These are phyloP conservation scores for Santalum album DNA, from an alignment of 164 flowering plant genomes.

Conservation along the genomic window DNA sequence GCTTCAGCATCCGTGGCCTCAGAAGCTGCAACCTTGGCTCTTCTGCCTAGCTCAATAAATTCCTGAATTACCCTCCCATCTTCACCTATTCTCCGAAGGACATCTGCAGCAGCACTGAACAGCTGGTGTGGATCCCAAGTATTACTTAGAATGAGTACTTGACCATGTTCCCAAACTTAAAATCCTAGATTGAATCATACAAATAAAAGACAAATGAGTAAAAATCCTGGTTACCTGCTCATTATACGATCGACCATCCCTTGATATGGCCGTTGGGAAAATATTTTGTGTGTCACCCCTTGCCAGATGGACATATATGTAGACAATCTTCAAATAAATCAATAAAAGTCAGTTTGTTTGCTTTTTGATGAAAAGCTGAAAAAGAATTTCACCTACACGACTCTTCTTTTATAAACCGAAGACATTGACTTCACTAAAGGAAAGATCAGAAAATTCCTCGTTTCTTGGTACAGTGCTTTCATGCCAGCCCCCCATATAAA, in stretches of 20 bases:
- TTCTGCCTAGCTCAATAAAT: constrained; percentile 74
- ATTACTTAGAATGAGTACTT: no score
- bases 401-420: no score
- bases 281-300: constrained; percentile 74
- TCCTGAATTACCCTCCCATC: constrained; percentile 70
- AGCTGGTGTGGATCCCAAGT: constrained; percentile 40
- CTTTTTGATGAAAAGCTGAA: no score
- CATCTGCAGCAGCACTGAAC: constrained; percentile 82
- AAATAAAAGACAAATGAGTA: not conserved
- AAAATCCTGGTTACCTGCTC: constrained; percentile 56
- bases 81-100: constrained; percentile 71
- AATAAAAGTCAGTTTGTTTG: not conserved
- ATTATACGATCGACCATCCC: constrained; percentile 94
- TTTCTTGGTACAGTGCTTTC: no score
- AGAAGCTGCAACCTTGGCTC: constrained; percentile 78
- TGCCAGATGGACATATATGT: constrained; percentile 85
- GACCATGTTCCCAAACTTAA: no score
- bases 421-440: no score
- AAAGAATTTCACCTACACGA: no score
- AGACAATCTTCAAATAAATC: constrained; percentile 57
- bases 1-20: constrained; percentile 93
- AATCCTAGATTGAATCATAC: no score
- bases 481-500: no score
- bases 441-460: no score
- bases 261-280: constrained; percentile 85